Evolutionary conservation across 2,329 filamentous ascomycete genomes (phyloP), one percentile per base, ranked within the genome.

Genomic region (Daldinia sp.): DNA sequence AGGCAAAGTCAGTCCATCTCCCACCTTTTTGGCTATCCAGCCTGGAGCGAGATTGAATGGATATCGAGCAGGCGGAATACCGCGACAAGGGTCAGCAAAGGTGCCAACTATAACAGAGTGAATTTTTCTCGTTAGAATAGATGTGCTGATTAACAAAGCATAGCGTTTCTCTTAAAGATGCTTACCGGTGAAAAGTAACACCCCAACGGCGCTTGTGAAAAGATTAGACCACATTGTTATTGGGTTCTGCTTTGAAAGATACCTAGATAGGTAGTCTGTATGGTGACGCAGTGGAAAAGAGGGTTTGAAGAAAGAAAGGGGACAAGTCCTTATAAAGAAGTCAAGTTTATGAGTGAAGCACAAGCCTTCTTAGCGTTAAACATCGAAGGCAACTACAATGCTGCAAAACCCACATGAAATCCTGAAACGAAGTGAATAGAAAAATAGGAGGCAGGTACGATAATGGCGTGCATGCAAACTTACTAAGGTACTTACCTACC

Each of bases 11-110:
- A 78, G 60, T 2, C 70, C 71, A 18, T 65, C 72, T 7, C 68
- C 74, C 6, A 78, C 72, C 54, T 78, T 78, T 48, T 66, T 37
- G 6, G 71, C 73, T 2, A 64, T 63, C 74, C 74, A 76, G 9
- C 71, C 75, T 12, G 68, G 57, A 23, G 71, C 73, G 3, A 74
- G 68, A 10, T 69, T 58, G 56, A 71, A 77, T 0, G 63, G 65
- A 44, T 72, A 67, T 6, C 68, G 65, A 5, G 70, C 5, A 5
- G 46, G 30, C 9, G 69, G 39, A 5, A 74, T 18, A 18, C 64
- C 59, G 7, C 67, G 74, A 51, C 75, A 77, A 39, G 68, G 51
- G 41, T 59, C 37, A 28, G 69, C 58, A 53, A 63, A 46, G 15
- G 15, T 18, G 5, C 54, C 60, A 41, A 28, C 65, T 66, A 23